These are phyloP conservation scores for Cutaneotrichosporon dermatis DNA, from an alignment of 1,284 basidiomycete genomes.

Conservation along the genomic window DNA sequence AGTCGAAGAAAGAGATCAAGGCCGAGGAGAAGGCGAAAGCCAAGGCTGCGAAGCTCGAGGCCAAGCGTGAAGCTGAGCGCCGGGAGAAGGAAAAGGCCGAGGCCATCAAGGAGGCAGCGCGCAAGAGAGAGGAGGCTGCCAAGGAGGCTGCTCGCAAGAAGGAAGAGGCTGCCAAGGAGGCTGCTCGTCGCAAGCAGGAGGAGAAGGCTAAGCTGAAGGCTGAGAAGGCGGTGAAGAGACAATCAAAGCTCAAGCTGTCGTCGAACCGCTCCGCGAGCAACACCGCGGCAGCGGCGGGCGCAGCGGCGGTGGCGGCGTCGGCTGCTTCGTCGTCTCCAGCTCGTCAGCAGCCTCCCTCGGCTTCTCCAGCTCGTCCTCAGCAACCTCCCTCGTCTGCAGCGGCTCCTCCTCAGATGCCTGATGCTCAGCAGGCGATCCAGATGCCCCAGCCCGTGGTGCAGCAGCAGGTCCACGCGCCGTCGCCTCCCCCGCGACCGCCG, in stretches of 20 bases:
- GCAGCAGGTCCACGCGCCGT: no score
- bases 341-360: no score
- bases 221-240: constrained; percentile 19
- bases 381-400: no score
- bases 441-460: no score
- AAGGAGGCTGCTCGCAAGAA: constrained; percentile 8
- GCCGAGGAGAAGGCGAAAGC: constrained; percentile 55
- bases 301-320: no score
- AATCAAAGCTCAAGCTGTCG: constrained; percentile 4
- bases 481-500: no score
- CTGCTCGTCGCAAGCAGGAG: constrained; percentile 10
- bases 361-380: no score
- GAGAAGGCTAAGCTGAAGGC: constrained; percentile 10
- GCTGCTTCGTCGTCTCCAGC: no score
- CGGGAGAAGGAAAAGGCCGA: constrained; percentile 9
- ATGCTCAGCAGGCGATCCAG: no score
- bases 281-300: neutral
- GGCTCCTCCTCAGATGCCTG: no score
- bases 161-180: no score
- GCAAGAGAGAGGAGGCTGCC: constrained; percentile 15
- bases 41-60: constrained; percentile 13
- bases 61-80: constrained; percentile 17
- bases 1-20: constrained; percentile 72
- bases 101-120: constrained; percentile 11
- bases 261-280: neutral